phyloP scores from a whole-genome alignment of 169 alveolate species.

The Eimeria acervulina region DNA sequence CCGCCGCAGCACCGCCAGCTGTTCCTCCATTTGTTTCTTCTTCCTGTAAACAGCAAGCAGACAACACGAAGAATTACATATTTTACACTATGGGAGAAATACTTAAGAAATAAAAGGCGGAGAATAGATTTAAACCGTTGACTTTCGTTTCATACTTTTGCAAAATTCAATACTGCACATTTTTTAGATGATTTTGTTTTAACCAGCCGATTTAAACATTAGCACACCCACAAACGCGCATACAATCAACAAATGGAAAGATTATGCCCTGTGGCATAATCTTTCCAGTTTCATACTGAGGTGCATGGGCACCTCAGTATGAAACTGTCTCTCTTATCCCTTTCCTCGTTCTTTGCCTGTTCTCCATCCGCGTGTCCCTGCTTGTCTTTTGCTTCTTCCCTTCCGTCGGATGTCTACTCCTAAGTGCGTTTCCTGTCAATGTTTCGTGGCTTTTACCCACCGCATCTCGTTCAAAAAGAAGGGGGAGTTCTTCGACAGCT shows the following conservation, averaged over 20 bases:
- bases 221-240: not conserved
- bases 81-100: too few species aligned
- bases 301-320: not conserved
- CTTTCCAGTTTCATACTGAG: too few species aligned
- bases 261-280: not conserved
- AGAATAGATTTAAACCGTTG: too few species aligned
- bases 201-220: too few species aligned
- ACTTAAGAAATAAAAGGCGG: too few species aligned
- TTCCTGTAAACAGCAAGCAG: constrained; percentile 21
- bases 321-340: not conserved
- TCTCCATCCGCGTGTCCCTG: not conserved
- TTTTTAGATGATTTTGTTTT: too few species aligned
- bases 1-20: constrained; percentile 63
- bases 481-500: constrained; percentile 71
- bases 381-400: not conserved
- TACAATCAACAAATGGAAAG: not conserved
- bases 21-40: constrained; percentile 54
- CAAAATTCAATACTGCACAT: too few species aligned
- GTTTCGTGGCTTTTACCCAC: not conserved
- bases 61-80: too few species aligned
- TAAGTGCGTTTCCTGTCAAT: not conserved
- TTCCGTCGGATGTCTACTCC: not conserved
- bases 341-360: not conserved
- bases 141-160: too few species aligned
- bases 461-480: constrained; percentile 65